Base-by-base conservation (phyloP, 2,329 filamentous ascomycete genomes). In the Madurella fahalii region DNA sequence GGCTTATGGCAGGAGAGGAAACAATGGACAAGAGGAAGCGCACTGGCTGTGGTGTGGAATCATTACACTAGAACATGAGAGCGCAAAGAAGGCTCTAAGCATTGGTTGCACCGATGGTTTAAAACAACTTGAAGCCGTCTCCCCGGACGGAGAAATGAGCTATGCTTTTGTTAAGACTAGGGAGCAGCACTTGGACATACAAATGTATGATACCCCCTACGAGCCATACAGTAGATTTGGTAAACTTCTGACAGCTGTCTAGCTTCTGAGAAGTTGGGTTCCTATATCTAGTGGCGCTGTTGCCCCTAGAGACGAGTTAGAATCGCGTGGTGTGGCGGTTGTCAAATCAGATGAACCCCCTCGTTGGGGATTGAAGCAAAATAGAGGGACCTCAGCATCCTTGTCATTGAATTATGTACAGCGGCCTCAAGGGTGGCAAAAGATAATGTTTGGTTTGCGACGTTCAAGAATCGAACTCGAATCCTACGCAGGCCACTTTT, bases 401-500 rank as follows among this genome's bases (percentile, higher is more conserved):
- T 15, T 15, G 13, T 11, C 34, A 37, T 15, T 4, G 4, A 16
- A n/a, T n/a, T 16, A 32, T 11, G 16, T 11, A 45, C 5, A 17
- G 9, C 2, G 5, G 1, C 11, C 8, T 20, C 16, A 20, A 20
- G 2, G 2, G 12, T 11, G 40, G 7, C 31, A 47, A 53, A 49
- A 48, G n/a, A 16, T 17, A 13, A 17, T 39, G 17, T 12, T n/a
- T 25, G 1, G 15, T 13, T 40, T 60, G 58, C 58, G 58, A 50
- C 58, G 56, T 56, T 57, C 58, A 50, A 57, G 58, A 61, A 58
- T 61, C 58, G 58, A 61, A 61, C 58, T 57, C 58, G 58, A 57
- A 58, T 57, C 58, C 57, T 61, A 47, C 54, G 58, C 56, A 57
- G 37, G 45, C 50, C 57, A 53, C 17, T 4, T 25, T 25, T 11